These are phyloP conservation scores for Comarum palustre DNA, from an alignment of 306 rosid genomes.

Conservation along the genomic window DNA sequence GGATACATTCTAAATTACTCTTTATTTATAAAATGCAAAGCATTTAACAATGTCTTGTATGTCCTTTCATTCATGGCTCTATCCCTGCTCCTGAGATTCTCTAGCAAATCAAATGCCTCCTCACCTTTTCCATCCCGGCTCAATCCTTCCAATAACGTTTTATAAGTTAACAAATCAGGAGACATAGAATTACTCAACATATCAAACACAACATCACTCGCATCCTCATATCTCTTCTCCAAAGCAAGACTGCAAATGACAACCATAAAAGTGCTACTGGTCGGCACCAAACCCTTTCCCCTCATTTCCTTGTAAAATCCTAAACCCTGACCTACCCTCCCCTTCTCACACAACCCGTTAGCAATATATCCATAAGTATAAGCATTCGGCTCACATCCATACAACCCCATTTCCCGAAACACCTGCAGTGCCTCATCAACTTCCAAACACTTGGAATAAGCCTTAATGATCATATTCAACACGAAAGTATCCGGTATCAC, in stretches of 20 bases:
- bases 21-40: slow-evolving; percentile 40
- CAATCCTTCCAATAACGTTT: slow-evolving; percentile 71
- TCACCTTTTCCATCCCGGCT: slow-evolving; percentile 62
- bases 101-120: slow-evolving; percentile 65
- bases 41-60: slow-evolving; percentile 56
- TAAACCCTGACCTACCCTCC: slow-evolving; percentile 69
- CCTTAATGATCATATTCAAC: slow-evolving; percentile 80
- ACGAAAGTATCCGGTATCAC: slow-evolving; percentile 81
- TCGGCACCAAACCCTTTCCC: slow-evolving; percentile 52
- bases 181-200: slow-evolving; percentile 64
- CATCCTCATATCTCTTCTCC: slow-evolving; percentile 64
- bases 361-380: slow-evolving; percentile 71
- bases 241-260: slow-evolving; percentile 66
- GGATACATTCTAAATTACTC: slow-evolving; percentile 6
- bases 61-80: slow-evolving; percentile 42
- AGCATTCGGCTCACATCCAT: slow-evolving; percentile 76
- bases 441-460: slow-evolving; percentile 68
- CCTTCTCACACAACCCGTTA: slow-evolving; percentile 88
- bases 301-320: slow-evolving; percentile 77
- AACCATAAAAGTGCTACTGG: slow-evolving; percentile 55
- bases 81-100: slow-evolving; percentile 66
- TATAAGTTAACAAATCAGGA: slow-evolving; percentile 79
- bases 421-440: slow-evolving; percentile 77
- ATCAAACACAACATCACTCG: slow-evolving; percentile 57
- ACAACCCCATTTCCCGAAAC: slow-evolving; percentile 78